Percentiles rank a stretch among this genome's conserved stretches.
These are phyloP conservation scores for Geosmithia flava DNA, from an alignment of 2,329 filamentous ascomycete genomes.

Conservation along the genomic window DNA sequence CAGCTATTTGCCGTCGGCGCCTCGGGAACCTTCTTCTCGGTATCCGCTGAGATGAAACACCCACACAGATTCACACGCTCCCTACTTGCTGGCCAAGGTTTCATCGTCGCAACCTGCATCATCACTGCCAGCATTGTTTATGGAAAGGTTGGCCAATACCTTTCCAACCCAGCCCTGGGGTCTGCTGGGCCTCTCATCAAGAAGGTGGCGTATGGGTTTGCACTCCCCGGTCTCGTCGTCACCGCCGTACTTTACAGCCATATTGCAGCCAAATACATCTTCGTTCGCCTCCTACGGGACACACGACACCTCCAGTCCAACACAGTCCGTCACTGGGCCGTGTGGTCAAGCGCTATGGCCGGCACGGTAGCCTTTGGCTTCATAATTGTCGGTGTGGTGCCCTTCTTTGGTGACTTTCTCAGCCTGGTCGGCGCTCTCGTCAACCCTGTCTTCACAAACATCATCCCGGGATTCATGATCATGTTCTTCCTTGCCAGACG, in stretches of 20 bases:
- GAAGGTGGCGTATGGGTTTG: slow-evolving; percentile 28
- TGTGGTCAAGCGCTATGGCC: slow-evolving; percentile 16
- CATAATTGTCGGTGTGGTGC: slow-evolving; percentile 13
- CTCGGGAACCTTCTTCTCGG: slow-evolving; percentile 19
- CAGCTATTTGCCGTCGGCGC: slow-evolving; percentile 13
- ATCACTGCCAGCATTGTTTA: too few species aligned
- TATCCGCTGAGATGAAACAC: slow-evolving; percentile 19
- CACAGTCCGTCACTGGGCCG: slow-evolving; percentile 14
- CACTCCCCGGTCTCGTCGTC: slow-evolving; percentile 15
- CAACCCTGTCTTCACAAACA: slow-evolving; percentile 12
- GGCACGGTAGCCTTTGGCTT: slow-evolving; percentile 11
- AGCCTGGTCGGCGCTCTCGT: slow-evolving; percentile 13
- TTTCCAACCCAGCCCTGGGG: slow-evolving; percentile 8
- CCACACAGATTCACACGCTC: slow-evolving; percentile 4
- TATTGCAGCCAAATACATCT: slow-evolving; percentile 13
- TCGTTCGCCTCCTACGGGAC: slow-evolving; percentile 13
- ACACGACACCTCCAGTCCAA: slow-evolving; percentile 16
- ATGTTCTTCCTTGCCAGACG: slow-evolving; percentile 22
- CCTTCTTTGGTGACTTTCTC: slow-evolving; percentile 14
- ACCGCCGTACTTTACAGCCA: slow-evolving; percentile 9
- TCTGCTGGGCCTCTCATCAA: slow-evolving; percentile 24
- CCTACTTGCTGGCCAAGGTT: too few species aligned
- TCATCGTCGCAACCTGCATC: too few species aligned
- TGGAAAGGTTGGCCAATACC: too few species aligned
- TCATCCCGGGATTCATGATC: slow-evolving; percentile 24